phyloP scores from a whole-genome alignment of 805 yeast species.

The Tetrapisispora iriomotensis region DNA sequence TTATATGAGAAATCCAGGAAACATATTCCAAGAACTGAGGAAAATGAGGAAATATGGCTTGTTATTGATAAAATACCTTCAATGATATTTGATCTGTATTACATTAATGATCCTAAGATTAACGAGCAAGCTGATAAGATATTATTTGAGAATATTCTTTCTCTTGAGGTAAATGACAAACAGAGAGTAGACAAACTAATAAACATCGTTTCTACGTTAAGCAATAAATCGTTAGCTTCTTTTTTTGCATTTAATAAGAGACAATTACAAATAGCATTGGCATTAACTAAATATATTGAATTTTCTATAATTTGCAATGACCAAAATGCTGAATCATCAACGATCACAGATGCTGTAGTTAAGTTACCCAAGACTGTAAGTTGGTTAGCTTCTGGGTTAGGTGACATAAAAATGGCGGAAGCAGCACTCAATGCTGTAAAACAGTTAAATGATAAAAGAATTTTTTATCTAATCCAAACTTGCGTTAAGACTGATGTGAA shows the following conservation, averaged over 20 bases:
- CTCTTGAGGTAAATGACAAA: constrained; percentile 38
- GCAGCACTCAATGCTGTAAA: constrained; percentile 44
- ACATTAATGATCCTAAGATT: constrained; percentile 60
- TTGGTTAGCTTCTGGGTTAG: constrained; percentile 53
- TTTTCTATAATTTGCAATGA: constrained; percentile 37
- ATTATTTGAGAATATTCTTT: constrained; percentile 51
- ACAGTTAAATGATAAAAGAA: constrained; percentile 47
- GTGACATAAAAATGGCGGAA: constrained; percentile 41
- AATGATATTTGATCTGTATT: constrained; percentile 52
- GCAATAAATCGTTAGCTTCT: constrained; percentile 50
- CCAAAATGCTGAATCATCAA: constrained; percentile 21
- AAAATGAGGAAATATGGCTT: constrained; percentile 21
- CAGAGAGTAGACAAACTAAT: constrained; percentile 47
- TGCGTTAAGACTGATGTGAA: constrained; percentile 51
- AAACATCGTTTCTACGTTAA: constrained; percentile 38
- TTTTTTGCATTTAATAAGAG: constrained; percentile 61
- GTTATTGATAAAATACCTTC: constrained; percentile 46
- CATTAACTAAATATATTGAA: constrained; percentile 39
- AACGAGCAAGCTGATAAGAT: constrained; percentile 55
- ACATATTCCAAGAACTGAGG: constrained; percentile 10
- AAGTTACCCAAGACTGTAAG: constrained; percentile 46
- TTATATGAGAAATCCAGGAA: constrained; percentile 42
- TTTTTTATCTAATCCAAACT: constrained; percentile 43
- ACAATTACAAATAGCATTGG: constrained; percentile 51
- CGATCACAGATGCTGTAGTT: background rate